These are phyloP conservation scores for Arthrobotrys iridis DNA, from an alignment of 2,329 filamentous ascomycete genomes.

Conservation along the genomic window DNA sequence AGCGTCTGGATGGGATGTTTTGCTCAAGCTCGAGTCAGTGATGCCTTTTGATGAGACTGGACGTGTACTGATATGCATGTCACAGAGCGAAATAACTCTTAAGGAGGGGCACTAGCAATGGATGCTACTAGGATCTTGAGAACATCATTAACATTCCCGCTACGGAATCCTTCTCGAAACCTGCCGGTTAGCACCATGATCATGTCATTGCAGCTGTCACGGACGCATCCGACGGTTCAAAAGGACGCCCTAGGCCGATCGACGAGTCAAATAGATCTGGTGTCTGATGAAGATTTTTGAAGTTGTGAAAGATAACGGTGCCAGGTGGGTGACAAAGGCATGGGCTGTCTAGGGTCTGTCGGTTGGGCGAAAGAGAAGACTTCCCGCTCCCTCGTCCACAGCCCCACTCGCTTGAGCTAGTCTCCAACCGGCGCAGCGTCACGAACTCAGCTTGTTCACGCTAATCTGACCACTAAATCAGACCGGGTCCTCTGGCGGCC, in stretches of 20 bases:
- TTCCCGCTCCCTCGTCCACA: conserved; percentile 31
- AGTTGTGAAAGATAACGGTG: background rate
- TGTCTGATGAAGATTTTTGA: conserved; percentile 1
- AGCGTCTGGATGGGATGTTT: background rate
- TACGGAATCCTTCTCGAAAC: conserved; percentile 33
- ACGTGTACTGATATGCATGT: background rate
- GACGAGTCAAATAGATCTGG: background rate
- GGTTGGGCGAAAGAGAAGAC: background rate
- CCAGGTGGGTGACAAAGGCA: conserved; percentile 18
- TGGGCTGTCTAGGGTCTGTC: conserved; percentile 20
- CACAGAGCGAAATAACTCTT: conserved; percentile 1
- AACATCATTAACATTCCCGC: background rate
- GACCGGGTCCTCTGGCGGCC: conserved; percentile 26
- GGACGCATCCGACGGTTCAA: conserved; percentile 3
- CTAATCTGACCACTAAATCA: conserved; percentile 23
- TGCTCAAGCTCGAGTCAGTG: background rate
- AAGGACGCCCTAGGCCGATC: conserved; percentile 2
- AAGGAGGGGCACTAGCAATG: conserved; percentile 24
- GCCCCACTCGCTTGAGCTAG: conserved; percentile 37
- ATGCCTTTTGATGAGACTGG: background rate
- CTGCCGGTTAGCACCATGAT: conserved; percentile 14
- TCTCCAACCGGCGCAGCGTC: conserved; percentile 27
- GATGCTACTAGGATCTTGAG: background rate
- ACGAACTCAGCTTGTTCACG: conserved; percentile 7
- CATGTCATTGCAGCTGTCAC: conserved; percentile 24